Base-by-base conservation (phyloP, 768 basidiomycete species). In the Pholiota molesta region DNA sequence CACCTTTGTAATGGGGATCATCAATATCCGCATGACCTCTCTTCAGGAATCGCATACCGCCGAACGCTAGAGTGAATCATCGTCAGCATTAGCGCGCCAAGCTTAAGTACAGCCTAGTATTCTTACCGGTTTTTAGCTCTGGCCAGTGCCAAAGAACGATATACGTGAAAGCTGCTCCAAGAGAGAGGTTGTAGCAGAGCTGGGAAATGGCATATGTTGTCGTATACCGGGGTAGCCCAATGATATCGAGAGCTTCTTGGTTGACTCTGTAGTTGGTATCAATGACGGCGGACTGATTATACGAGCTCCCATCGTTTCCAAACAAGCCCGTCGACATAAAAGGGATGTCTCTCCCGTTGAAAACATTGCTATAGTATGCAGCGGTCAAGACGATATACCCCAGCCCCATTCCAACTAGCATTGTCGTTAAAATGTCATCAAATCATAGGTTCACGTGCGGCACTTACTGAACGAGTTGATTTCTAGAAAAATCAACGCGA, bases 321-420 rank as follows among this genome's bases (percentile, higher is more conserved):
- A 86, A 86, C 6, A 87, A 77, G 3, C 82, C 78, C 0, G 83
- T 83, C 0, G 86, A 86, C 53, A 88, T 73, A 28, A 68, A 68
- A 0, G 65, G 60, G 3, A 68, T 16, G 37, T 66, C 61, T 52
- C 63, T 52, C 29, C 67, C 67, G 29, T 68, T 55, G 57, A 68
- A 68, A 1, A 66, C 63, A 65, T 88, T 82, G 29, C 79, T 76
- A 62, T 86, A 87, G 72, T 86, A 88, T 45, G 87, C 83, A 5
- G 65, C 82, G 66, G 81, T 76, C 35, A 86, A 75, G 2, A 74
- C 75, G 28, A 82, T 70, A 68, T 86, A 87, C 21, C 83, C 81
- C 17, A 83, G 66, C 6, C 72, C 78, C 78, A 84, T 80, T 42
- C 83, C 83, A 52, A 85, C 78, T 82, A 53, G 3, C 8, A 26